Conservation (phyloP, 2,329 filamentous ascomycete species). For the Fusarium humuli region DNA sequence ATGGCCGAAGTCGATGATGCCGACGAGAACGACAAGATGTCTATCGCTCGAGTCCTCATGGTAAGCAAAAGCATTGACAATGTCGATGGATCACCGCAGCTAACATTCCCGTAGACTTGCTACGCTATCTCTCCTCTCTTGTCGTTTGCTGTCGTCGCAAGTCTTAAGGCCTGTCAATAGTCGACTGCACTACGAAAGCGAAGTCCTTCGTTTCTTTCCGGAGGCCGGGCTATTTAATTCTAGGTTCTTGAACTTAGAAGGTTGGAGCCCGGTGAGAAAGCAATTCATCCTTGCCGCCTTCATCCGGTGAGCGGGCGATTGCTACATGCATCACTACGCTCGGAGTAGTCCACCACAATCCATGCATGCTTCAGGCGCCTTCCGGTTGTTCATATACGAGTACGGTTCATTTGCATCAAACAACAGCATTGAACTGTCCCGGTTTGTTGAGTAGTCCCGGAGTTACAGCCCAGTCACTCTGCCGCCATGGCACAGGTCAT, state of each 20-base stretch:
- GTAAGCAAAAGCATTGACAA: not conserved
- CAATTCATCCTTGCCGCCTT: too few relatives aligned
- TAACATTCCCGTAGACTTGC: conserved; percentile 12
- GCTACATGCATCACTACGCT: not conserved
- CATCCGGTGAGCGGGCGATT: too few relatives aligned
- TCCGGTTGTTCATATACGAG: too few relatives aligned
- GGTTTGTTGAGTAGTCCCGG: not conserved
- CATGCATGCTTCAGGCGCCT: not conserved
- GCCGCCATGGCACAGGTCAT: too few relatives aligned
- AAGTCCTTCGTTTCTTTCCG: not conserved
- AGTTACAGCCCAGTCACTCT: too few relatives aligned
- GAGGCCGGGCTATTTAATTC: not conserved
- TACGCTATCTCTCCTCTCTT: conserved; percentile 28
- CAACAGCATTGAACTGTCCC: not conserved
- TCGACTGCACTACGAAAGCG: too few relatives aligned
- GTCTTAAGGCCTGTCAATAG: conserved; percentile 27
- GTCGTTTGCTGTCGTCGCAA: conserved; percentile 29
- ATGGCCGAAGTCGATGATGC: conserved; percentile 34
- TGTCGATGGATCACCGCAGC: fast-evolving
- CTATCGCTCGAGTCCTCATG: conserved; percentile 27
- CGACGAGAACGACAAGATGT: conserved; percentile 34
- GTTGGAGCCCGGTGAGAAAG: too few relatives aligned
- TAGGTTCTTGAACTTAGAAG: not conserved
- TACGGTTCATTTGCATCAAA: not conserved
- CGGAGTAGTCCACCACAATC: not conserved